Evolutionary conservation across 73 alveolate genomes (phyloP).

Genomic region (Durusdinium trenchii): DNA sequence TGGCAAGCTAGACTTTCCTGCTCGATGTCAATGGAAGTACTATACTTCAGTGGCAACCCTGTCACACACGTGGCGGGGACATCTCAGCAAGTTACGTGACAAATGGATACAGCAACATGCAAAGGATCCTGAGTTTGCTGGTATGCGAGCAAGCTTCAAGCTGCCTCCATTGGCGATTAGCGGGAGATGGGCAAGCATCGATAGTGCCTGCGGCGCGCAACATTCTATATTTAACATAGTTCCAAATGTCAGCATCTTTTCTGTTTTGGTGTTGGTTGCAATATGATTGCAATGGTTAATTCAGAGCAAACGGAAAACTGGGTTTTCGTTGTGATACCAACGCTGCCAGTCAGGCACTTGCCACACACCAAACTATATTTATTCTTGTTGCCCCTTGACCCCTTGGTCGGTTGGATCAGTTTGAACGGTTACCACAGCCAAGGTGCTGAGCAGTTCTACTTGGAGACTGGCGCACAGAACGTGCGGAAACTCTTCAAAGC

Average conservation of each 20-base stretch:
- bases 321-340: neutral
- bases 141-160: neutral
- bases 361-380: neutral
- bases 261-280: neutral
- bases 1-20: neutral
- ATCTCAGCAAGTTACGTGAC: neutral
- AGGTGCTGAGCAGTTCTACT: neutral
- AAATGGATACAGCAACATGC: neutral
- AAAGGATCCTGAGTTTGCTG: neutral
- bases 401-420: neutral
- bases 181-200: slow-evolving; percentile 44
- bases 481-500: neutral
- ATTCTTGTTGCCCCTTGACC: neutral
- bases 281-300: neutral
- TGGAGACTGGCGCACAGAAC: neutral
- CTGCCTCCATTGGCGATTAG: slow-evolving; percentile 22
- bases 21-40: no score
- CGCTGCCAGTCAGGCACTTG: neutral
- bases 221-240: neutral
- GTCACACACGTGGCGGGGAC: neutral
- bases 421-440: neutral
- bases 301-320: neutral
- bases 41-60: slow-evolving; percentile 7
- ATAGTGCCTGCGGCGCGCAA: neutral
- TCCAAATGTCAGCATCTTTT: neutral